Evolutionary conservation across 139 green algal species (phyloP), one percentile per base, ranked within the genome.

Genomic region (Mychonastes homosphaera): DNA sequence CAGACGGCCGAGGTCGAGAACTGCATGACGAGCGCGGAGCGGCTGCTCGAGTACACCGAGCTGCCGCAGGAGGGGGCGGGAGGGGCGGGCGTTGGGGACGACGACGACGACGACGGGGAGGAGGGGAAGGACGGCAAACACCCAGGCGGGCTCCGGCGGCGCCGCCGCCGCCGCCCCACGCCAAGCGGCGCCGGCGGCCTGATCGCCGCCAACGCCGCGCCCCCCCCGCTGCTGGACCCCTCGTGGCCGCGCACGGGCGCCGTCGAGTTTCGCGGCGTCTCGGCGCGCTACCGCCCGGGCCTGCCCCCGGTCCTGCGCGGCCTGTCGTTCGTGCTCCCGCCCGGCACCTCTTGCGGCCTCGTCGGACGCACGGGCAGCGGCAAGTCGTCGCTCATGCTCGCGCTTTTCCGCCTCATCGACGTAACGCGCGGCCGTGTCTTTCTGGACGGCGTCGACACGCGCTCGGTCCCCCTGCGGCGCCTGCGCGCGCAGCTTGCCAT

Each of bases 11-110:
- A 88, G 56, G 65, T 86, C 28, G 85, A 91, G 62, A 93, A 89
- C 71, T 69, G 74, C 62, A 93, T 95, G 84, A 94, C 82, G 13
- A 63, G 34, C 24, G 82, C 87, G 29, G 88, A 96, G 66, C 75
- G 88, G 21, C 73, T 92, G 67, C 64, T 93, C 29, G 71, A 84
- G 28, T 95, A 94, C 63, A 84, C 73, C 6, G 30, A 59, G 28
- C 75, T 93, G 38, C 48, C 63, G 4, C 72, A 84, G 47, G 86
- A 94, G 66, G 61, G 78, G 10, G 63, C 58, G n/a, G 50, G 63
- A 30, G 61, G 45, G 18, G 43, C 21, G n/a, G 55, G 3, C 13
- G 55, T 62, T 49, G 23, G 13, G 1, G n/a, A 24, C 28, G 3
- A 40, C 24, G 28, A 12, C 8, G 27, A 28, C 48, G 55, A 43